Percentiles rank a stretch among this genome's conserved stretches.
Evolutionary conservation across 2,329 filamentous ascomycete genomes (phyloP).

Genomic region (Fusarium irregulare): DNA sequence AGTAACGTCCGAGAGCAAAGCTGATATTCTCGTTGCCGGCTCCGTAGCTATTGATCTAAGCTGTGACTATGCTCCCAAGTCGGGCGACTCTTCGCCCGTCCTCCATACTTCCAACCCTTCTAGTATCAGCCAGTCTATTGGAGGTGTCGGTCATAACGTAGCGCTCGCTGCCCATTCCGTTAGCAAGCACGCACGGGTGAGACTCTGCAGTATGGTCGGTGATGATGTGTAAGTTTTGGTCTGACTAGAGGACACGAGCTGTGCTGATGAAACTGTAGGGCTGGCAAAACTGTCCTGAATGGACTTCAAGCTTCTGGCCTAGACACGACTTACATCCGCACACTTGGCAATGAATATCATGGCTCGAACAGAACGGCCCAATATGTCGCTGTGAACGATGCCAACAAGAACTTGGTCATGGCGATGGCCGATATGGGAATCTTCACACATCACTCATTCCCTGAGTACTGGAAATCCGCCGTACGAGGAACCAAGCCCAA

Average conservation of each 20-base stretch:
- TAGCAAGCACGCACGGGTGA: constrained; percentile 69
- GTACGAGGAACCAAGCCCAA: constrained; percentile 69
- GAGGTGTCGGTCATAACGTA: constrained; percentile 93
- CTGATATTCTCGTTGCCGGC: constrained; percentile 87
- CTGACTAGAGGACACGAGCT: not conserved
- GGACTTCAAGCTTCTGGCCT: constrained; percentile 74
- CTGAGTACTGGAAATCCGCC: constrained; percentile 69
- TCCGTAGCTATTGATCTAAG: constrained; percentile 88
- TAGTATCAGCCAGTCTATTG: constrained; percentile 82
- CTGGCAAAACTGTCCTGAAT: constrained; percentile 78
- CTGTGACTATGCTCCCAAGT: constrained; percentile 73
- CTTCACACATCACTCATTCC: constrained; percentile 68
- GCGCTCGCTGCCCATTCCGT: constrained; percentile 82
- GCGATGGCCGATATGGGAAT: constrained; percentile 98
- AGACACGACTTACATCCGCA: constrained; percentile 70
- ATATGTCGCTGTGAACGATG: constrained; percentile 90
- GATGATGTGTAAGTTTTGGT: constrained; percentile 72
- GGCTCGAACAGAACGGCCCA: constrained; percentile 80
- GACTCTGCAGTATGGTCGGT: constrained; percentile 83
- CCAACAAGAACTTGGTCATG: constrained; percentile 83
- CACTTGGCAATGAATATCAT: constrained; percentile 60
- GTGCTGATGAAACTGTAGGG: constrained; percentile 56
- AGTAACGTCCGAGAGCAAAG: constrained; percentile 43
- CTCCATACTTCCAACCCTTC: constrained; percentile 89
- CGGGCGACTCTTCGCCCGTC: constrained; percentile 55